Evolutionary conservation across 2,329 filamentous ascomycete species (phyloP).

Genomic region (Fusarium xylarioides): DNA sequence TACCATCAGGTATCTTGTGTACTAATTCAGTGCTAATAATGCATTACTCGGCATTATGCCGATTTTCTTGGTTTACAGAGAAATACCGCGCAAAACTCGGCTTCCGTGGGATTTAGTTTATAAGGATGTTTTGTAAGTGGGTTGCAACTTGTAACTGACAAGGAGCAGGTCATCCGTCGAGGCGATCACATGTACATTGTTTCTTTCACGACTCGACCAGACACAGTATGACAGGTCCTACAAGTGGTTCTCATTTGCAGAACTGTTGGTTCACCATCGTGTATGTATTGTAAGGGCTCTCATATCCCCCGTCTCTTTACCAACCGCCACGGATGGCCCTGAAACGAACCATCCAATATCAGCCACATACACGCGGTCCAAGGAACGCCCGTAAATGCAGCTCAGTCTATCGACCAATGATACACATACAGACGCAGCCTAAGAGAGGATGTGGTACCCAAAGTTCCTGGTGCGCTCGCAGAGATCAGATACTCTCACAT

Average conservation of each 20-base stretch:
- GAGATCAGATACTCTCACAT: not conserved
- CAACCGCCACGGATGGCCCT: not conserved
- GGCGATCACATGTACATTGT: conserved; percentile 1
- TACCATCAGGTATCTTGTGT: not conserved
- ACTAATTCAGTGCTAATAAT: not conserved
- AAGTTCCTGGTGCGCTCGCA: not conserved
- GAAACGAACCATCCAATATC: not conserved
- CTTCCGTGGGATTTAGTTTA: not conserved
- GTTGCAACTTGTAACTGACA: not conserved
- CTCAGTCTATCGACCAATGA: conserved; percentile 2
- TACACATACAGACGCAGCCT: not conserved
- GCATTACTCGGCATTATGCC: not conserved
- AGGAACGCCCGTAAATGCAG: conserved; percentile 1
- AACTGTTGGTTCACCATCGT: not conserved
- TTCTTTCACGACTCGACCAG: not conserved
- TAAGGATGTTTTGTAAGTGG: not conserved
- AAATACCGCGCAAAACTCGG: conserved; percentile 1
- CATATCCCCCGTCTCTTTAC: not conserved
- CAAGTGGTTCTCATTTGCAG: not conserved
- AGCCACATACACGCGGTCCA: conserved; percentile 1
- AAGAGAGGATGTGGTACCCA: not conserved
- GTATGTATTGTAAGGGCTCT: not conserved
- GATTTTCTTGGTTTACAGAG: not conserved
- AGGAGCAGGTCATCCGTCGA: not conserved
- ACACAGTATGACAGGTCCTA: not conserved